These are phyloP conservation scores for Xylaria venustula DNA, from an alignment of 495 filamentous ascomycete genomes.

Conservation along the genomic window DNA sequence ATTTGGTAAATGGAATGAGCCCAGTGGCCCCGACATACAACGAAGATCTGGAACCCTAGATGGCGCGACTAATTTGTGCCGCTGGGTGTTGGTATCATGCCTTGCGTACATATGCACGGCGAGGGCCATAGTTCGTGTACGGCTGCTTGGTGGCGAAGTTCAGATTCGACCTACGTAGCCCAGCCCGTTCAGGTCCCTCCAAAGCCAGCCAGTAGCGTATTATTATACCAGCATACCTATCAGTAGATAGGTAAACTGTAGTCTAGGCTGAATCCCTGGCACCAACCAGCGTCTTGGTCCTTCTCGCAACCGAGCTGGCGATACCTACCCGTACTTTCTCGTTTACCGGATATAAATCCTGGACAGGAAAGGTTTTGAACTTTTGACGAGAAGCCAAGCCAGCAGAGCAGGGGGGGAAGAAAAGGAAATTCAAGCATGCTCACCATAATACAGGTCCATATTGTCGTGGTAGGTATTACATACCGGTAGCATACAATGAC, in stretches of 20 bases:
- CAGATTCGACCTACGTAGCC: background rate
- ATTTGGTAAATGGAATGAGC: no score
- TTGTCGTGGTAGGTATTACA: background rate
- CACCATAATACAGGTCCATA: background rate
- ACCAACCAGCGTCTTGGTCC: background rate
- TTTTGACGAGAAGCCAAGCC: no score
- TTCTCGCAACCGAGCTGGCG: background rate
- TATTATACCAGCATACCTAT: background rate
- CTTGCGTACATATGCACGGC: background rate
- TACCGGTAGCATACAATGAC: background rate
- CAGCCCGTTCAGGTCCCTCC: background rate
- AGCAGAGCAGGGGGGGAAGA: background rate
- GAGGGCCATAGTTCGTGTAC: background rate
- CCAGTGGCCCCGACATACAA: no score
- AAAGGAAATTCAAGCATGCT: background rate
- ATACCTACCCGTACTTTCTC: background rate
- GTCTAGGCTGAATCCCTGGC: conserved; percentile 10
- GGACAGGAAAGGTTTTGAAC: no score
- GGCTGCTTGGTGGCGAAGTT: background rate
- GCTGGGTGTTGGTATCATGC: background rate
- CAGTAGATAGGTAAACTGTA: no score
- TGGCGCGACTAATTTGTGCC: no score
- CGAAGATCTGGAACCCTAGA: no score
- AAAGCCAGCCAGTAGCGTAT: no score
- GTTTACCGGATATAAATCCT: background rate